These are phyloP conservation scores for Rubia tinctorum DNA, from an alignment of 305 asterid species.

Conservation along the genomic window DNA sequence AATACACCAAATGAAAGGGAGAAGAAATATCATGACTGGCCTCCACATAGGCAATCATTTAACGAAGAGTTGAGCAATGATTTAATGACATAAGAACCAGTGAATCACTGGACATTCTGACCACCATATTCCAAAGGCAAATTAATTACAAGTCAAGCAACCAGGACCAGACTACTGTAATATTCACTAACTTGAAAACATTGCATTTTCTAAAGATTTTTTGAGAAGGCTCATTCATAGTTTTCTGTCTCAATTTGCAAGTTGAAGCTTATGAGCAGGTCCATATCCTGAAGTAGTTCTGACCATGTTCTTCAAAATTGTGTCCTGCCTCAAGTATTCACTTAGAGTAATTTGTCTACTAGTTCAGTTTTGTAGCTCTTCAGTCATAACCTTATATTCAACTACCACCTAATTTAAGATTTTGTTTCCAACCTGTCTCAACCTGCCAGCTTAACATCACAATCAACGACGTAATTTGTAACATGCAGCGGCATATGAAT, in stretches of 20 bases:
- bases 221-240: background rate
- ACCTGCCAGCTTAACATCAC: background rate
- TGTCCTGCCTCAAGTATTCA: background rate
- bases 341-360: background rate
- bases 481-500: background rate
- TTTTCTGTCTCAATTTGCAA: background rate
- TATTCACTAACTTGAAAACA: background rate
- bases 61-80: background rate
- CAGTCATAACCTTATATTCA: background rate
- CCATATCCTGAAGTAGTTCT: background rate
- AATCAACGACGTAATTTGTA: background rate
- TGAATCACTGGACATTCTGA: background rate
- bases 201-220: background rate
- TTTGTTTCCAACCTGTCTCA: background rate
- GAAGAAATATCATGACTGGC: background rate
- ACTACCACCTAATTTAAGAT: background rate
- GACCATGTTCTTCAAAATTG: background rate
- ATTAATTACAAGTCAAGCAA: background rate
- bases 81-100: background rate
- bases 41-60: background rate
- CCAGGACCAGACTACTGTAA: background rate
- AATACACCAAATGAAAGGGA: background rate
- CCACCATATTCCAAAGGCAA: background rate
- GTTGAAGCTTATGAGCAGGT: background rate
- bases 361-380: background rate